These are phyloP conservation scores for Coniochaeta sp. DNA, from an alignment of 2,329 filamentous ascomycete genomes.

Conservation along the genomic window DNA sequence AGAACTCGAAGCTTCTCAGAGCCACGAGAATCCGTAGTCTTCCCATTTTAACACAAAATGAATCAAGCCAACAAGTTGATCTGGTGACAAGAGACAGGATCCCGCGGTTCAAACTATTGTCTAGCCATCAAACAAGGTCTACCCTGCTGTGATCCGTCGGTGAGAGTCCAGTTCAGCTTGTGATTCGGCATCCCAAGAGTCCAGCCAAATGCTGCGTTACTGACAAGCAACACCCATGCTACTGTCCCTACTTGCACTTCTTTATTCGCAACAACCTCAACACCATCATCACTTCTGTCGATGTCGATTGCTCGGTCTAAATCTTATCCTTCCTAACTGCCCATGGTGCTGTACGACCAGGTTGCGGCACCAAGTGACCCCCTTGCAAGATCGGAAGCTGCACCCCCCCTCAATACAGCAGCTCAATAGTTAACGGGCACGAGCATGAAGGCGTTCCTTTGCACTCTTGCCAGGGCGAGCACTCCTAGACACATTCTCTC, in stretches of 20 bases:
- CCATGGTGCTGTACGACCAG: background rate
- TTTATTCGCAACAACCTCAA: background rate
- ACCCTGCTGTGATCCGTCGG: background rate
- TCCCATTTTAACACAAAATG: too few relatives aligned
- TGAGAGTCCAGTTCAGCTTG: background rate
- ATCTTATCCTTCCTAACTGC: background rate
- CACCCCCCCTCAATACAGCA: background rate
- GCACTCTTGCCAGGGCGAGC: background rate
- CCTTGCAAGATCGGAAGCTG: background rate
- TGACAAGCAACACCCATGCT: background rate
- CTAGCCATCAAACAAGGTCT: background rate
- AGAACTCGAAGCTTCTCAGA: too few relatives aligned
- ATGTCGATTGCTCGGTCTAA: background rate
- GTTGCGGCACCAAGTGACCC: background rate
- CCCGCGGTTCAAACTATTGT: background rate
- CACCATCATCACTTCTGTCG: background rate
- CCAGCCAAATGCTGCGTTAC: background rate
- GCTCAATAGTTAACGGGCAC: background rate
- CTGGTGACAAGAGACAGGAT: background rate
- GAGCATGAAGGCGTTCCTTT: background rate
- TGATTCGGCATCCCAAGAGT: background rate
- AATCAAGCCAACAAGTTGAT: background rate
- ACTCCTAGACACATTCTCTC: background rate
- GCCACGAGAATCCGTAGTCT: too few relatives aligned
- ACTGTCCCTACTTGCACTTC: background rate